Evolutionary conservation across 2,329 filamentous ascomycete genomes (phyloP).

Genomic region (Xylariaceae sp.): DNA sequence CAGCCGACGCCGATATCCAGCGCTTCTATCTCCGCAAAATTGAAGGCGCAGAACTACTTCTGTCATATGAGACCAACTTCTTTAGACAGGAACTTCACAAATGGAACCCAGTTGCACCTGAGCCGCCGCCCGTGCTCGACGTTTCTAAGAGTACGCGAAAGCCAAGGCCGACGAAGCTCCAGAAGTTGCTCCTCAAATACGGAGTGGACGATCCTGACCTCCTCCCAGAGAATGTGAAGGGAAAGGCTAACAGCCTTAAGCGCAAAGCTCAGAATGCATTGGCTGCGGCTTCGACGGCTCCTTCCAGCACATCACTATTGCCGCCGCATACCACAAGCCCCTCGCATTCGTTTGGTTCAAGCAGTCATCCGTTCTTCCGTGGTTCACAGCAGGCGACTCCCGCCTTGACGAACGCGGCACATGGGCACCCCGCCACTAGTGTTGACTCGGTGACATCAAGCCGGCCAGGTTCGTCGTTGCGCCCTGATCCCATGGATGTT

Average conservation of each 20-base stretch:
- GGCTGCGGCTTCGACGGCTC: conserved; percentile 35
- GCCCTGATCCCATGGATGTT: conserved; percentile 38
- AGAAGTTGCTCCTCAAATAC: conserved; percentile 85
- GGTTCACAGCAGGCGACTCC: conserved; percentile 36
- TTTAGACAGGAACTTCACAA: conserved; percentile 94
- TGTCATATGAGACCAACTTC: conserved; percentile 94
- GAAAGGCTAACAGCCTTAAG: conserved; percentile 69
- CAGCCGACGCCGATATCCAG: conserved; percentile 82
- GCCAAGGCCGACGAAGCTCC: conserved; percentile 90
- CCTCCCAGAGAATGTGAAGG: conserved; percentile 73
- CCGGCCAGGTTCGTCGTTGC: conserved; percentile 30
- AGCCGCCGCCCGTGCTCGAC: conserved; percentile 79
- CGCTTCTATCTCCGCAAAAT: conserved; percentile 96
- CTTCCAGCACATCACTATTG: conserved; percentile 18
- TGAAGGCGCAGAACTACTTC: conserved; percentile 88
- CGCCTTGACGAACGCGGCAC: conserved; percentile 32
- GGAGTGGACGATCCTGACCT: conserved; percentile 89
- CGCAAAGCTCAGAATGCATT: conserved; percentile 63
- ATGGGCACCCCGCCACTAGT: conserved; percentile 33
- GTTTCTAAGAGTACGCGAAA: conserved; percentile 89
- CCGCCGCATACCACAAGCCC: conserved; percentile 34
- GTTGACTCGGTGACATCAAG: conserved; percentile 34
- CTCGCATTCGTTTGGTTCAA: conserved; percentile 32
- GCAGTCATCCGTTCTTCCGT: conserved; percentile 34
- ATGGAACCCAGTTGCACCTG: conserved; percentile 84